A percentile compares a stretch with the other conserved stretches of the same genome.
Evolutionary conservation across 306 rosid species (phyloP).

Genomic region (Geum urbanum): DNA sequence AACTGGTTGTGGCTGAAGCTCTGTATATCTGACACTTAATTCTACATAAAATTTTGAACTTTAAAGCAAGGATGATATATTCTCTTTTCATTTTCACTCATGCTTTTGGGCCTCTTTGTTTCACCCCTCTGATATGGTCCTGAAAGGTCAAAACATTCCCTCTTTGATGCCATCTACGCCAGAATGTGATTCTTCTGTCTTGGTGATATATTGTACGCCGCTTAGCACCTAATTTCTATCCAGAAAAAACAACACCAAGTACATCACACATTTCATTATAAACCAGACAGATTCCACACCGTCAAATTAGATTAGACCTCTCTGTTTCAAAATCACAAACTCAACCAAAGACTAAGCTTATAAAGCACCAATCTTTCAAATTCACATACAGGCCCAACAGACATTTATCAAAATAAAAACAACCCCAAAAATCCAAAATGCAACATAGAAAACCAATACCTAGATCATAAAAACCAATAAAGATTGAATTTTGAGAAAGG

Average conservation of each 20-base stretch:
- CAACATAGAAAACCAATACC: constrained; percentile 13
- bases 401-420: constrained; percentile 1
- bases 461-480: constrained; percentile 19
- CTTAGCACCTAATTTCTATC: neutral
- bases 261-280: constrained; percentile 1
- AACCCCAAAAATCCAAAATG: constrained; percentile 1
- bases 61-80: too few species aligned
- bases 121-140: too few species aligned
- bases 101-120: too few species aligned
- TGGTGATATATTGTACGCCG: too few species aligned
- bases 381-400: neutral
- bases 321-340: neutral
- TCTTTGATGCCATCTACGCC: too few species aligned
- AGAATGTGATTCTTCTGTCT: too few species aligned
- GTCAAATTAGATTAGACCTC: neutral
- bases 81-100: too few species aligned
- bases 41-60: too few species aligned
- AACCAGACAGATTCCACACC: neutral
- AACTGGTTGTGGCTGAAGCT: neutral
- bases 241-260: neutral
- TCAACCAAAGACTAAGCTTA: neutral
- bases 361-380: neutral
- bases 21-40: neutral
- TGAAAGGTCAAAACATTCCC: too few species aligned
- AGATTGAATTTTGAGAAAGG: neutral